These are phyloP conservation scores for Ilyonectria mors-panacis DNA, from an alignment of 2,329 filamentous ascomycete species.

Conservation along the genomic window DNA sequence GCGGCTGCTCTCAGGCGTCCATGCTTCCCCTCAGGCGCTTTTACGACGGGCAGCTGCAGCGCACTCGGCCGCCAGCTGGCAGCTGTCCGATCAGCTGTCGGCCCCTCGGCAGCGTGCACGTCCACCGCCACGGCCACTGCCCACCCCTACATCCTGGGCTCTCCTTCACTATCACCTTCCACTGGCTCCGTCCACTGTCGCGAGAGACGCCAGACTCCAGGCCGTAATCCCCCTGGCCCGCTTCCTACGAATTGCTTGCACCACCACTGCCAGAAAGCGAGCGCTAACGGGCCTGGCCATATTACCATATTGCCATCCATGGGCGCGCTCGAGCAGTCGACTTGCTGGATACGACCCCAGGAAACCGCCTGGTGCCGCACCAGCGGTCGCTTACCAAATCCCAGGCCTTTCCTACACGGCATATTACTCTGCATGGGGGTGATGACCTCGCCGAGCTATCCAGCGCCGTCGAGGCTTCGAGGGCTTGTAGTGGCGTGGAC, in stretches of 20 bases:
- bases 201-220: not conserved
- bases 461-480: not conserved
- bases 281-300: not conserved
- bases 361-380: conserved; percentile 27
- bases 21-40: conserved; percentile 6
- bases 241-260: conserved; percentile 1
- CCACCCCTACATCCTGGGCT: conserved; percentile 3
- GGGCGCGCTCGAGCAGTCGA: conserved; percentile 19
- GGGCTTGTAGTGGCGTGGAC: not conserved
- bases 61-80: not conserved
- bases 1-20: not conserved
- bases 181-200: not conserved
- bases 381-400: conserved; percentile 26
- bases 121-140: conserved; percentile 1
- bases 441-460: conserved; percentile 5
- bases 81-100: conserved; percentile 19
- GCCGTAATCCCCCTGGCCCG: conserved; percentile 5
- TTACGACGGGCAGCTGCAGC: conserved; percentile 1
- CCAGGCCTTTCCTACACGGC: conserved; percentile 10
- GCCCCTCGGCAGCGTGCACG: conserved; percentile 31
- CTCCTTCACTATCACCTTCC: not conserved
- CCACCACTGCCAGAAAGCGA: conserved; percentile 4
- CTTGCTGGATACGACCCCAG: conserved; percentile 6
- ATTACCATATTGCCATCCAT: not conserved
- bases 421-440: not conserved